Evolutionary conservation across 2,329 filamentous ascomycete species (phyloP).

Genomic region (Claviceps sp.): DNA sequence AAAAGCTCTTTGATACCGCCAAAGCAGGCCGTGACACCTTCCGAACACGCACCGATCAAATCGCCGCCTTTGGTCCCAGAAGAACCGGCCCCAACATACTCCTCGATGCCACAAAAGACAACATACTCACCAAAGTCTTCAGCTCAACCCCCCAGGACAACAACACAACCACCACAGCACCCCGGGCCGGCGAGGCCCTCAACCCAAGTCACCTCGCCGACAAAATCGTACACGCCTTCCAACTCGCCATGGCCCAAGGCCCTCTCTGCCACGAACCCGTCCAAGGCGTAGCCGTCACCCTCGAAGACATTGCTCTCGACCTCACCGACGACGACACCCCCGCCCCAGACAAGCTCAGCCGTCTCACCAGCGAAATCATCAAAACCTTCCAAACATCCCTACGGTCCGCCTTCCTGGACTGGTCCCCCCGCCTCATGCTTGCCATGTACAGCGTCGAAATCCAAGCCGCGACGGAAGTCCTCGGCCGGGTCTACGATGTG

Average conservation of each 20-base stretch:
- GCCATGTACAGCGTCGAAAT: constrained; percentile 99
- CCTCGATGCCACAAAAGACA: constrained; percentile 64
- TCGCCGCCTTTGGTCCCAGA: constrained; percentile 80
- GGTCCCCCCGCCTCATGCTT: constrained; percentile 86
- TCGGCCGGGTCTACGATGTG: constrained; percentile 93
- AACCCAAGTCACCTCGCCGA: constrained; percentile 63
- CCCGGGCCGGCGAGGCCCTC: constrained; percentile 34
- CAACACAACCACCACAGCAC: constrained; percentile 13
- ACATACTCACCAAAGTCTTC: constrained; percentile 61
- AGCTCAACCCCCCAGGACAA: constrained; percentile 21
- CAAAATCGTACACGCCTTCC: constrained; percentile 88
- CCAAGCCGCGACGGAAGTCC: constrained; percentile 87
- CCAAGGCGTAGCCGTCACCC: constrained; percentile 80
- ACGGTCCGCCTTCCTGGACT: constrained; percentile 77
- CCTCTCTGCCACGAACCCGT: constrained; percentile 87
- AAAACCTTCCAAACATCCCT: constrained; percentile 78
- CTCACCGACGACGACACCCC: constrained; percentile 41
- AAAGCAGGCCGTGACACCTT: constrained; percentile 63
- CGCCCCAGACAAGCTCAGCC: constrained; percentile 53
- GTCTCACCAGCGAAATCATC: constrained; percentile 86
- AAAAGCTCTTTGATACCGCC: constrained; percentile 51
- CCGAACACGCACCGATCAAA: constrained; percentile 63
- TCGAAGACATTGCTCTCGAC: constrained; percentile 62
- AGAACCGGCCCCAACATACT: constrained; percentile 79
- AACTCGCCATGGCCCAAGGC: constrained; percentile 77